Base-by-base conservation (phyloP, 768 basidiomycete species). In the Psilocybe cyanescens region DNA sequence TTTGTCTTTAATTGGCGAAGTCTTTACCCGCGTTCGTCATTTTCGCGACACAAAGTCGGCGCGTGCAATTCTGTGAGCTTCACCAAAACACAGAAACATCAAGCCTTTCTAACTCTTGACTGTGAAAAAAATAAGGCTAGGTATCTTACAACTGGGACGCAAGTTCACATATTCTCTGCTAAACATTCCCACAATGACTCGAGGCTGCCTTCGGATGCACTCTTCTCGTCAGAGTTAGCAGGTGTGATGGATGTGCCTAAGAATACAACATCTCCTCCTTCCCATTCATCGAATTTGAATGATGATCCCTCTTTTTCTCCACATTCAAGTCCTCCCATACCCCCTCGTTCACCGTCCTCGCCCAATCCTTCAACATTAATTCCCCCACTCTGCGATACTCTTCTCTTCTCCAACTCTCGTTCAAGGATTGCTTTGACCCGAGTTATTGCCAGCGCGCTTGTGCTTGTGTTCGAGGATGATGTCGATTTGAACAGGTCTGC, bases 221-320 rank as follows among this genome's bases (percentile, higher is more conserved):
- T 62, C 65, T 85, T 83, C 62, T 78, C 79, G 9, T 77, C 77
- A 8, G 62, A 52, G 3, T 46, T 9, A 48, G 63, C 69, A 24
- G 71, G 59, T 45, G 71, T 69, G 29, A 83, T 79, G 59, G 82
- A 89, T 0, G 86, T 88, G 29, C 85, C 89, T 35, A 88, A 62
- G 66, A 93, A 90, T 1, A 78, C 70, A 17, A 93, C 77, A n/a
- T 92, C 87, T 7, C 93, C 92, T 2, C 91, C 93, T 66, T 94
- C 92, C 92, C 92, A 95, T 46, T 89, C 86, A 3, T 80, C 81
- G 67, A 94, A 94, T 65, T 79, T 87, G 79, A 95, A 95, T 17
- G 75, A 63, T 0, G 81, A 82, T 12, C 80, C 82, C 29, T 78
- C 78, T 33, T 76, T 74, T 24, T 83, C 83, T 57, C 75, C 81